Percentiles rank a stretch among this genome's conserved stretches.
Evolutionary conservation across 1,284 basidiomycete species (phyloP).

Genomic region (Papiliotrema flavescens): DNA sequence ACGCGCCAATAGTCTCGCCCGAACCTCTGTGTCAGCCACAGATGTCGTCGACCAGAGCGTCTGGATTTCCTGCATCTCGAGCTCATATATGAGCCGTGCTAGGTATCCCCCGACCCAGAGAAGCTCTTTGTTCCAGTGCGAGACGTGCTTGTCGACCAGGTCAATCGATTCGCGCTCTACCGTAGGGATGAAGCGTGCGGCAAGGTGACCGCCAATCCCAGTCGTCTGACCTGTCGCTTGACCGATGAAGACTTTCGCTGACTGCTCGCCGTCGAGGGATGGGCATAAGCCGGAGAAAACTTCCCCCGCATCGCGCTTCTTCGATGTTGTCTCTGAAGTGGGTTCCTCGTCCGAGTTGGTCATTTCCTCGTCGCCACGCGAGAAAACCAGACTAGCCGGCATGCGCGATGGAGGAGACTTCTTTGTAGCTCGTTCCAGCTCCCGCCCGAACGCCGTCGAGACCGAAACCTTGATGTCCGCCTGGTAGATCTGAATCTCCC

Average conservation of each 20-base stretch:
- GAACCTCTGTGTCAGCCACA: slow-evolving; percentile 51
- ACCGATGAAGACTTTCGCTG: slow-evolving; percentile 40
- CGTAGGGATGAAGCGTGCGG: slow-evolving; percentile 91
- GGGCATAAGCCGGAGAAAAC: slow-evolving; percentile 83
- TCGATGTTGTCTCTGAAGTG: slow-evolving; percentile 59
- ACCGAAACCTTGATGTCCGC: slow-evolving; percentile 74
- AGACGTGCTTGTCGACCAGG: slow-evolving; percentile 67
- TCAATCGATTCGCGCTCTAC: slow-evolving; percentile 96
- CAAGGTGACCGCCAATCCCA: slow-evolving; percentile 85
- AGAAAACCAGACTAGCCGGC: slow-evolving; percentile 83
- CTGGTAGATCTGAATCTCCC: slow-evolving; percentile 76
- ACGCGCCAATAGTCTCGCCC: slow-evolving; percentile 60
- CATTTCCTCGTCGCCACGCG: slow-evolving; percentile 75
- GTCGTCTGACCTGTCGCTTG: slow-evolving; percentile 76
- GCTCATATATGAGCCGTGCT: slow-evolving; percentile 78
- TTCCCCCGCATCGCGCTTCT: slow-evolving; percentile 58
- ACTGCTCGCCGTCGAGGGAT: slow-evolving; percentile 63
- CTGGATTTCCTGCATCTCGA: slow-evolving; percentile 60
- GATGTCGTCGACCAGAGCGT: slow-evolving; percentile 44
- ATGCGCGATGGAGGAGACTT: slow-evolving; percentile 82
- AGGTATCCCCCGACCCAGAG: slow-evolving; percentile 75
- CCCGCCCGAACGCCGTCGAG: slow-evolving; percentile 66
- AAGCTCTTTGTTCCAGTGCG: slow-evolving; percentile 82
- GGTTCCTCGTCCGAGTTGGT: slow-evolving; percentile 66
- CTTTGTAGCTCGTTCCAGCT: slow-evolving; percentile 89